Conservation (phyloP, 768 basidiomycete species). For the Mycena capillaripes region DNA sequence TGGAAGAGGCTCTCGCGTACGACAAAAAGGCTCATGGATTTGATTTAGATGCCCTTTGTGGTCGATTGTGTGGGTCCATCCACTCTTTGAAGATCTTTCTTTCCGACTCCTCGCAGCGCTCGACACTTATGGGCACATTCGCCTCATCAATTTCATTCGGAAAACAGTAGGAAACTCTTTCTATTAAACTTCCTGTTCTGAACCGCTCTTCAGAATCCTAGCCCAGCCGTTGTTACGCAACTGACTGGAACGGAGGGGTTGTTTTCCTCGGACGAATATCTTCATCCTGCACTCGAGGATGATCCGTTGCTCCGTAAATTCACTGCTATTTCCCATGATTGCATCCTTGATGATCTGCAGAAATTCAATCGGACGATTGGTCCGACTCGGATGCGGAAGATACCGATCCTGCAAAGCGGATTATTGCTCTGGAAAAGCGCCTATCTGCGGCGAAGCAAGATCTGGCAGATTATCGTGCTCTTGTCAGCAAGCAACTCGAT, state of each 20-base stretch:
- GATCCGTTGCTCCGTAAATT: slow-evolving; percentile 91
- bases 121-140: slow-evolving; percentile 55
- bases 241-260: slow-evolving; percentile 73
- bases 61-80: slow-evolving; percentile 65
- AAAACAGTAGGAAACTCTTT: slow-evolving; percentile 57
- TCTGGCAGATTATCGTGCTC: slow-evolving; percentile 70
- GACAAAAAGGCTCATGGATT: slow-evolving; percentile 75
- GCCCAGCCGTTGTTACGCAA: slow-evolving; percentile 57
- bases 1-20: slow-evolving; percentile 69
- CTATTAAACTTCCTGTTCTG: background rate
- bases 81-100: slow-evolving; percentile 9
- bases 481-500: slow-evolving; percentile 70
- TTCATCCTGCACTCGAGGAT: slow-evolving; percentile 86
- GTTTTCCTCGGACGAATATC: slow-evolving; percentile 82
- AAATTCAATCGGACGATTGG: slow-evolving; percentile 78
- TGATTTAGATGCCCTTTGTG: slow-evolving; percentile 67
- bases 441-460: slow-evolving; percentile 71
- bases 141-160: slow-evolving; percentile 80
- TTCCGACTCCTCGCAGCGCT: slow-evolving; percentile 16
- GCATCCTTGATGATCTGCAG: slow-evolving; percentile 50
- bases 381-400: slow-evolving; percentile 82
- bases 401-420: slow-evolving; percentile 57
- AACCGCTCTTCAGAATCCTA: slow-evolving; percentile 62
- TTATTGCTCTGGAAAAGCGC: slow-evolving; percentile 73
- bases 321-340: background rate